phyloP scores from a whole-genome alignment of 2,329 filamentous ascomycete genomes.

The Tolypocladium paradoxum region DNA sequence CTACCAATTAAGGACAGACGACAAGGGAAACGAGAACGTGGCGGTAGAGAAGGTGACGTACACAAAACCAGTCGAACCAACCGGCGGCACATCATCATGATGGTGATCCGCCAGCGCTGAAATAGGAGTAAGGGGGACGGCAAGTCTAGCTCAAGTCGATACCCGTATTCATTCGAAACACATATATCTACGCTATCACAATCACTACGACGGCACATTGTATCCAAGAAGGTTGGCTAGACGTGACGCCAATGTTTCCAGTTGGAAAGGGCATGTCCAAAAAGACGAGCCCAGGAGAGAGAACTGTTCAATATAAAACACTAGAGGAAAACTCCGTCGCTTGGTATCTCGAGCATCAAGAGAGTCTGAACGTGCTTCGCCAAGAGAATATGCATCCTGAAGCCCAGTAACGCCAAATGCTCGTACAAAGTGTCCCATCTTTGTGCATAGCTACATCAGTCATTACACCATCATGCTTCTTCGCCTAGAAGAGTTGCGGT shows the following conservation, averaged over 20 bases:
- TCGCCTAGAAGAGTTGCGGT: conserved; percentile 30
- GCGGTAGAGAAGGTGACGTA: conserved; percentile 81
- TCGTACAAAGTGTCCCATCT: conserved; percentile 11
- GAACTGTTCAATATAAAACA: conserved; percentile 20
- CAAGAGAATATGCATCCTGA: conserved; percentile 12
- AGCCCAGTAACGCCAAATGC: conserved; percentile 10
- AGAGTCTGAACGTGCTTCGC: conserved; percentile 15
- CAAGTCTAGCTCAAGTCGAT: conserved; percentile 9
- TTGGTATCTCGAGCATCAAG: conserved; percentile 24
- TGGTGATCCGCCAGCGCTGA: conserved; percentile 4
- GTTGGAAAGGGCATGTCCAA: conserved; percentile 9
- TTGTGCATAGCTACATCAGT: conserved; percentile 22
- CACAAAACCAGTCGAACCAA: conserved; percentile 60
- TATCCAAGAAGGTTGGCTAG: not conserved
- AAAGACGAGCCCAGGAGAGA: conserved; percentile 5
- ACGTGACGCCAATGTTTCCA: conserved; percentile 4
- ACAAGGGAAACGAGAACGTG: conserved; percentile 66
- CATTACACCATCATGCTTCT: conserved; percentile 51
- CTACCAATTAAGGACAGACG: conserved; percentile 73
- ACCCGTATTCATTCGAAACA: conserved; percentile 10
- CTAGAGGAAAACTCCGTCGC: conserved; percentile 16
- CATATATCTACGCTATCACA: not conserved
- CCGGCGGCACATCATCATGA: conserved; percentile 36
- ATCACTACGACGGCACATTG: not conserved
- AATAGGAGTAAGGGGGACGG: not conserved